phyloP scores from a whole-genome alignment of 1,284 basidiomycete species.

The Cryptococcus wingfieldii region DNA sequence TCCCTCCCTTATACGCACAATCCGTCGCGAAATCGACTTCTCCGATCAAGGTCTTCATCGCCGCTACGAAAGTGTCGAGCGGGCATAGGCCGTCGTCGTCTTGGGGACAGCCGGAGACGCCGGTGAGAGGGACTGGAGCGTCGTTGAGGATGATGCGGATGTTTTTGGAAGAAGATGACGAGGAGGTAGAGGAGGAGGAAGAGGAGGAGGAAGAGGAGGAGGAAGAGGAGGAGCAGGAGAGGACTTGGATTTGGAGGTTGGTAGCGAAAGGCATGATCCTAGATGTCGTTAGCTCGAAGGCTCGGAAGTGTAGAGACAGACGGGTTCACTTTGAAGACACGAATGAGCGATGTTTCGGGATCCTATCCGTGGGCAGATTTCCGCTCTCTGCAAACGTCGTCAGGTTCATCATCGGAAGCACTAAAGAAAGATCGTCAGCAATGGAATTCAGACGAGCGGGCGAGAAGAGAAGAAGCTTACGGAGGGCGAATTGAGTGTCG shows the following conservation, averaged over 20 bases:
- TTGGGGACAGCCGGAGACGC: conserved; percentile 55
- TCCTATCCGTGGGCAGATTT: conserved; percentile 67
- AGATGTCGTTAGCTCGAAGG: neutral
- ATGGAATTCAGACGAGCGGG: neutral
- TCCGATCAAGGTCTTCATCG: conserved; percentile 53
- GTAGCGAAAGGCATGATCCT: conserved; percentile 55
- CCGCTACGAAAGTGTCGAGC: conserved; percentile 55
- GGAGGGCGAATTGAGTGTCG: conserved; percentile 44
- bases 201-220: too few species aligned
- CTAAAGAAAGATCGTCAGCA: conserved; percentile 34
- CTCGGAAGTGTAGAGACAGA: neutral
- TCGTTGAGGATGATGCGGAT: conserved; percentile 56
- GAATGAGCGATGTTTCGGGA: conserved; percentile 55
- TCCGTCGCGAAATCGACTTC: conserved; percentile 48
- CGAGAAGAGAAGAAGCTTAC: conserved; percentile 24
- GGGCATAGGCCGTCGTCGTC: conserved; percentile 59
- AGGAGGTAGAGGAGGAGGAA: neutral
- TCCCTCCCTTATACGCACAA: conserved; percentile 19
- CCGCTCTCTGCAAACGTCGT: conserved; percentile 64
- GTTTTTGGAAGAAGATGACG: conserved; percentile 2
- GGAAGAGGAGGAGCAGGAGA: conserved; percentile 49
- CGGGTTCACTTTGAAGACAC: conserved; percentile 39
- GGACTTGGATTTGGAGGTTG: conserved; percentile 60
- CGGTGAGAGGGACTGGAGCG: conserved; percentile 61
- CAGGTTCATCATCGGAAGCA: conserved; percentile 60